Evolutionary conservation across 768 basidiomycete species (phyloP).

Genomic region (Cystobasidium tubakii): DNA sequence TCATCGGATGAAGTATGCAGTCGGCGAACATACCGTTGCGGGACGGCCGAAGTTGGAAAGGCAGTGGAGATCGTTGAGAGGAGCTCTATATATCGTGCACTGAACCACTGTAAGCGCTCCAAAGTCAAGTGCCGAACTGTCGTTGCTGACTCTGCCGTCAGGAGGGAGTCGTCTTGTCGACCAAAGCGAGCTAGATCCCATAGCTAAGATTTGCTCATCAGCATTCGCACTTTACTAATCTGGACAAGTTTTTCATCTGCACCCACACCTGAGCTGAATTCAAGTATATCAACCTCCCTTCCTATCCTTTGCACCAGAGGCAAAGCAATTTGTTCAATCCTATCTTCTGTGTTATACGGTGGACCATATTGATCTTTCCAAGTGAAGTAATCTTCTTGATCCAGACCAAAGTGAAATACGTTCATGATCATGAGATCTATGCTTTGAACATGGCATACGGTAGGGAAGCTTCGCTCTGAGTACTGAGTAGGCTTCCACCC

Average conservation of each 20-base stretch:
- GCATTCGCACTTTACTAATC: too few species aligned
- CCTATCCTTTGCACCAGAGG: not conserved
- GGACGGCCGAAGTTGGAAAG: not conserved
- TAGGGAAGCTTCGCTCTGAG: not conserved
- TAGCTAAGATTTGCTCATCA: too few species aligned
- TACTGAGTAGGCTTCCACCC: conserved; percentile 9
- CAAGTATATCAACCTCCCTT: conserved; percentile 15
- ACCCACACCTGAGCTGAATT: conserved; percentile 27
- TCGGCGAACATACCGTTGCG: conserved; percentile 1
- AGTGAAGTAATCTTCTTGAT: conserved; percentile 22
- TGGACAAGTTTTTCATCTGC: too few species aligned
- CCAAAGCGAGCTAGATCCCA: conserved; percentile 32
- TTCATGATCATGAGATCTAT: conserved; percentile 9
- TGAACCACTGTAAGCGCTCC: conserved; percentile 5
- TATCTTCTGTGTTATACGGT: not conserved
- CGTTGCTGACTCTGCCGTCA: not conserved
- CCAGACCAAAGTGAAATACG: conserved; percentile 28
- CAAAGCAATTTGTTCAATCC: conserved; percentile 11
- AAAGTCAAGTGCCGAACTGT: conserved; percentile 20
- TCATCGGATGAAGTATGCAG: conserved; percentile 17
- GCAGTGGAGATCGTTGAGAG: not conserved
- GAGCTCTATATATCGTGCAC: not conserved
- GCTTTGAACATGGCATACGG: not conserved
- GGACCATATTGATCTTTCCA: conserved; percentile 31
- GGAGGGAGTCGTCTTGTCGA: conserved; percentile 1